Conservation (phyloP, 1,284 basidiomycete species). For the Trichosporon sp. region DNA sequence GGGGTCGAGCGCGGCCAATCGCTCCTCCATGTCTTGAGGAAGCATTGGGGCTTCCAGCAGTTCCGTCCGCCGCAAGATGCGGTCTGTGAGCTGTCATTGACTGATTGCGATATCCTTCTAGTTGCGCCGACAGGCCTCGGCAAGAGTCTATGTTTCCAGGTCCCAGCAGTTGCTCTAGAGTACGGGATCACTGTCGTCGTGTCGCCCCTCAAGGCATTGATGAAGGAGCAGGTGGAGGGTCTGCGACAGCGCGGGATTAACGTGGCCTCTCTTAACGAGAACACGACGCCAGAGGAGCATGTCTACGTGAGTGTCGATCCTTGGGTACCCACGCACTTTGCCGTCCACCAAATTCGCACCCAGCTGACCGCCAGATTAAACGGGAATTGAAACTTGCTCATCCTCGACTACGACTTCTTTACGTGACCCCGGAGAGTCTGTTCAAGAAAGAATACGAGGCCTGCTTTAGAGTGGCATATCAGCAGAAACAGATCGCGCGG, state of each 20-base stretch:
- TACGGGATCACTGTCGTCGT: slow-evolving; percentile 75
- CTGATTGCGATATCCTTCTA: slow-evolving; percentile 74
- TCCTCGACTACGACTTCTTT: slow-evolving; percentile 68
- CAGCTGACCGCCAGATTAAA: slow-evolving; percentile 60
- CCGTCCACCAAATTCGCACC: not conserved
- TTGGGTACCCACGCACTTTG: too few relatives aligned
- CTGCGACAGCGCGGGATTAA: slow-evolving; percentile 64
- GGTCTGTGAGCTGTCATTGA: slow-evolving; percentile 69
- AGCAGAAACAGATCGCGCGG: slow-evolving; percentile 65
- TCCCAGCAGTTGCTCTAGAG: slow-evolving; percentile 73
- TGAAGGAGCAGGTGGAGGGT: slow-evolving; percentile 78
- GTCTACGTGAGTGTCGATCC: slow-evolving; percentile 58
- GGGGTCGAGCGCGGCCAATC: slow-evolving; percentile 48
- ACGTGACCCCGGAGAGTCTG: slow-evolving; percentile 77
- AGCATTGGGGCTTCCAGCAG: slow-evolving; percentile 65
- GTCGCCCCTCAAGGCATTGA: slow-evolving; percentile 75
- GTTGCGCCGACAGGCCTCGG: slow-evolving; percentile 87
- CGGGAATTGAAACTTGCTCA: slow-evolving; percentile 66
- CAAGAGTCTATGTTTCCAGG: slow-evolving; percentile 80
- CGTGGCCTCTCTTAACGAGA: slow-evolving; percentile 70
- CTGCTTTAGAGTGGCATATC: slow-evolving; percentile 62
- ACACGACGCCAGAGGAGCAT: slow-evolving; percentile 64
- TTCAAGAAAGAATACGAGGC: slow-evolving; percentile 63
- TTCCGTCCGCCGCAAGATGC: slow-evolving; percentile 77
- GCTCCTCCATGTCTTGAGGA: slow-evolving; percentile 42